These are phyloP conservation scores for Ceratocystis cubensis DNA, from an alignment of 2,329 filamentous ascomycete genomes.

Conservation along the genomic window DNA sequence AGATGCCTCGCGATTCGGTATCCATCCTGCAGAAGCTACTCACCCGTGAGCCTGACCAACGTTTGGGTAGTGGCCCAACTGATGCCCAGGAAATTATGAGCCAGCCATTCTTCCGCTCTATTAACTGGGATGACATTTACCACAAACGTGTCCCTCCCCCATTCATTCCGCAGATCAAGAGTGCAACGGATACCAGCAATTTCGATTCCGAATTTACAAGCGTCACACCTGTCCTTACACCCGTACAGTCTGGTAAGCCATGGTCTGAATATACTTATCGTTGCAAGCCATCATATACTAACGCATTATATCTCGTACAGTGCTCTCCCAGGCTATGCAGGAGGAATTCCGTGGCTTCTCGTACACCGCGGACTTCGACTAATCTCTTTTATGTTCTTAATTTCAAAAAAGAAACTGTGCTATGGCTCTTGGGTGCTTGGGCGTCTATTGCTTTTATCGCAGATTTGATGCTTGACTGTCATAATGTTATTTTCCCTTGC, in stretches of 20 bases:
- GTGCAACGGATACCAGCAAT: constrained; percentile 95
- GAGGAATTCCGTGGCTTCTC: constrained; percentile 99
- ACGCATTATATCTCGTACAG: constrained; percentile 34
- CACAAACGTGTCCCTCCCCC: constrained; percentile 84
- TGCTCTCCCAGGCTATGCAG: constrained; percentile 96
- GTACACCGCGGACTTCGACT: constrained; percentile 85
- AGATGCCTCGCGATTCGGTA: constrained; percentile 96
- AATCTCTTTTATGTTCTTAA: constrained; percentile 23
- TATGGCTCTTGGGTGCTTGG: not conserved
- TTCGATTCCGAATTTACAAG: constrained; percentile 98
- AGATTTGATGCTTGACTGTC: not conserved
- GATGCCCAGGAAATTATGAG: constrained; percentile 98
- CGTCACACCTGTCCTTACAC: constrained; percentile 91
- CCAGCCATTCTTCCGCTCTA: constrained; percentile 93
- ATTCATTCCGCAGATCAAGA: constrained; percentile 82
- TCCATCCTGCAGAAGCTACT: constrained; percentile 96
- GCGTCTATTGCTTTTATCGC: not conserved
- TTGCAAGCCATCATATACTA: not conserved
- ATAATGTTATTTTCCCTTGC: not conserved
- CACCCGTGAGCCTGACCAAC: constrained; percentile 84
- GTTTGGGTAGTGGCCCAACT: constrained; percentile 85
- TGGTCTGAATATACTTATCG: not conserved
- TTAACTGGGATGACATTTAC: constrained; percentile 98
- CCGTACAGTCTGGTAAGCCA: constrained; percentile 84
- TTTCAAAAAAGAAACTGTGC: not conserved